A percentile compares a stretch with the other conserved stretches of the same genome.
Conservation (phyloP, 179 eudicot genomes). For the Sideroxylon spinosum region DNA sequence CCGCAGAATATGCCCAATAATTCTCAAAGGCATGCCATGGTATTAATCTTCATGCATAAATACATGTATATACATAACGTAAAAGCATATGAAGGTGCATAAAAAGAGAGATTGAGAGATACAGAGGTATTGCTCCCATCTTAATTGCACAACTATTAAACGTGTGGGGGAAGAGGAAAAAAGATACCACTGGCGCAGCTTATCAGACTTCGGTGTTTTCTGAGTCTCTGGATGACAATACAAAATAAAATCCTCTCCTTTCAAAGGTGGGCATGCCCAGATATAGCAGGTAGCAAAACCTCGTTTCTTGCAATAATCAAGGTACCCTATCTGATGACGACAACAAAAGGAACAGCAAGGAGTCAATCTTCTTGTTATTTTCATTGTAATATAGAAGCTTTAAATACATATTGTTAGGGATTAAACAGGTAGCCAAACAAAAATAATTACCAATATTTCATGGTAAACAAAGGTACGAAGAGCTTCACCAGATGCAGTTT, state of each 20-base stretch:
- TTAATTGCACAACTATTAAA: background rate
- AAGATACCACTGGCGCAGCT: constrained; percentile 72
- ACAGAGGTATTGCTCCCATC: background rate
- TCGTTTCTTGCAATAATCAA: constrained; percentile 84
- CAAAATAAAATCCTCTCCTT: constrained; percentile 77
- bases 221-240: constrained; percentile 83
- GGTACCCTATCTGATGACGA: constrained; percentile 69
- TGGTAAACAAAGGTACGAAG: constrained; percentile 92
- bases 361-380: constrained; percentile 5
- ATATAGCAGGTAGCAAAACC: constrained; percentile 86
- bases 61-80: background rate
- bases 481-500: constrained; percentile 66
- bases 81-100: background rate
- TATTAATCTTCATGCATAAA: background rate
- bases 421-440: background rate
- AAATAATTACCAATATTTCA: constrained; percentile 62
- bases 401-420: background rate
- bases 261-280: constrained; percentile 91
- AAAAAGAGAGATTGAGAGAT: background rate
- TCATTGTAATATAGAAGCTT: background rate
- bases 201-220: constrained; percentile 67
- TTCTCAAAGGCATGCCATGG: background rate
- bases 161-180: constrained; percentile 9
- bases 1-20: background rate
- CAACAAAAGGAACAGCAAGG: background rate